Evolutionary conservation across 75 land plant genomes (phyloP).

Genomic region (Isoetes taiwanensis): DNA sequence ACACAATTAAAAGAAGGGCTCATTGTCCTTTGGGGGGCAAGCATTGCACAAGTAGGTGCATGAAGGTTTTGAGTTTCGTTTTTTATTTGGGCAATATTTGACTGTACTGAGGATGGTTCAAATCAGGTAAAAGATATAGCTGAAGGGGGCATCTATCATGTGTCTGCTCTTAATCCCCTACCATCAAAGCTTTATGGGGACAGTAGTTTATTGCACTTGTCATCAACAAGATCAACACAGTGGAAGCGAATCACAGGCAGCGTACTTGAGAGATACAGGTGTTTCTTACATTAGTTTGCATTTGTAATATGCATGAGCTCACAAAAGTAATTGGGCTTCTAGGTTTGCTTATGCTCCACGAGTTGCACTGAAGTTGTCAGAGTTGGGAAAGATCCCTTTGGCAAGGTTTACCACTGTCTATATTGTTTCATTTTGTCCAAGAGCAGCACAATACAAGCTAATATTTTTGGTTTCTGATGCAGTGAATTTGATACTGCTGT

Average conservation of each 20-base stretch:
- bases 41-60: slow-evolving; percentile 51
- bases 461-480: too few species aligned
- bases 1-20: slow-evolving; percentile 28
- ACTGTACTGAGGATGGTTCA: neutral
- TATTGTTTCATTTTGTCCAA: too few species aligned
- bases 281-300: neutral
- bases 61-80: too few species aligned
- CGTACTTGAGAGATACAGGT: slow-evolving; percentile 11
- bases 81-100: neutral
- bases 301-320: neutral
- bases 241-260: slow-evolving; percentile 30
- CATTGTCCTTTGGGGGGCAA: slow-evolving; percentile 59
- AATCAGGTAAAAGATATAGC: slow-evolving; percentile 36
- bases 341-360: slow-evolving; percentile 51
- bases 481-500: slow-evolving; percentile 78
- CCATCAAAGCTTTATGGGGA: neutral
- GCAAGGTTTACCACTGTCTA: slow-evolving; percentile 27
- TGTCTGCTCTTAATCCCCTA: slow-evolving; percentile 32
- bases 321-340: neutral
- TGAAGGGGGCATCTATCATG: slow-evolving; percentile 48
- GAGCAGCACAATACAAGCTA: too few species aligned
- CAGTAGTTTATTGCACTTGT: slow-evolving; percentile 20
- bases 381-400: slow-evolving; percentile 41
- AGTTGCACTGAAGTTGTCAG: slow-evolving; percentile 27
- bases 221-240: slow-evolving; percentile 33